These are phyloP conservation scores for Agaricus subrufescens DNA, from an alignment of 768 basidiomycete species.

Conservation along the genomic window DNA sequence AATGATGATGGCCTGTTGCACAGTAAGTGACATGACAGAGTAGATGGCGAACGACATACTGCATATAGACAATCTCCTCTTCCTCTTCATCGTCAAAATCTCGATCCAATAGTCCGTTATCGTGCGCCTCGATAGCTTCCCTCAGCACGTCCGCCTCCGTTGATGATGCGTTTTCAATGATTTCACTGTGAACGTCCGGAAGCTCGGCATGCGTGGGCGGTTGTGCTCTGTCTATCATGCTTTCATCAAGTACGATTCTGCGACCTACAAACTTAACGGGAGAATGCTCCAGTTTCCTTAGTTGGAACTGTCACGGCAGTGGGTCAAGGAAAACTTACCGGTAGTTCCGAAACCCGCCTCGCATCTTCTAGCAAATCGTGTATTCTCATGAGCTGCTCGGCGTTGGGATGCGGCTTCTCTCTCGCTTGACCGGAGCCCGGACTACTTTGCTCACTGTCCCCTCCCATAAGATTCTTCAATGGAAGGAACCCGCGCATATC, in stretches of 20 bases:
- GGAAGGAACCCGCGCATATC: constrained; percentile 89
- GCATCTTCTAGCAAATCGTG: constrained; percentile 79
- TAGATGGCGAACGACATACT: constrained; percentile 31
- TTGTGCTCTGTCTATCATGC: constrained; percentile 21
- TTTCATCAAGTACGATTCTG: constrained; percentile 28
- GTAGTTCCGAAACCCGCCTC: constrained; percentile 46
- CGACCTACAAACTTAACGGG: constrained; percentile 33
- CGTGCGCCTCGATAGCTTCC: constrained; percentile 51
- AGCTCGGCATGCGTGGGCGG: constrained; percentile 12
- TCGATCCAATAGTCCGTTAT: constrained; percentile 35
- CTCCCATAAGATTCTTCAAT: constrained; percentile 56
- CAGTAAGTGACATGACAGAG: not conserved
- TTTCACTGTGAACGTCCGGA: constrained; percentile 32
- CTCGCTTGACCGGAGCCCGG: constrained; percentile 19
- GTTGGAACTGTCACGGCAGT: not conserved
- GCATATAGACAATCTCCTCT: constrained; percentile 77
- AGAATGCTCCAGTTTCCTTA: constrained; percentile 28
- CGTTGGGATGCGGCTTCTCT: constrained; percentile 76
- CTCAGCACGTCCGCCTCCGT: constrained; percentile 83
- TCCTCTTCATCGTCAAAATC: constrained; percentile 42
- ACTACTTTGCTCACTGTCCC: constrained; percentile 19
- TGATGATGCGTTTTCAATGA: constrained; percentile 62
- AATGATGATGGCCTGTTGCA: constrained; percentile 19
- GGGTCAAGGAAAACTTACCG: constrained; percentile 38
- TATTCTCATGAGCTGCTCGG: constrained; percentile 93